Conservation (phyloP, 2,329 filamentous ascomycete species). For the Meredithiella fracta region DNA sequence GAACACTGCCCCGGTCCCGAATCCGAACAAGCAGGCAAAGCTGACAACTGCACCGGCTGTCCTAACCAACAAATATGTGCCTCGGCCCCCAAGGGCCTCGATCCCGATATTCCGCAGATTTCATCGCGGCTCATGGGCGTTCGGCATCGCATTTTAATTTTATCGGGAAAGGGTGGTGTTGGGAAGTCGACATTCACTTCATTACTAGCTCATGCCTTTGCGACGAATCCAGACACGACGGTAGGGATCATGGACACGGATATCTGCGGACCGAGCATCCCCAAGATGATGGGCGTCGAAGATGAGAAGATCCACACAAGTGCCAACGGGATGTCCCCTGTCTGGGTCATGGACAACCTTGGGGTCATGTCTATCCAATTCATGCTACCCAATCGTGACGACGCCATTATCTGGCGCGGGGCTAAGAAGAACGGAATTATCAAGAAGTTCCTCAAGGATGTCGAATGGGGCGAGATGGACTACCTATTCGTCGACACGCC, state of each 20-base stretch:
- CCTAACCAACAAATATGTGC: constrained; percentile 94
- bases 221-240: constrained; percentile 57
- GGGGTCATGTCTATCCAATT: constrained; percentile 97
- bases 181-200: constrained; percentile 91
- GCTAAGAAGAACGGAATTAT: constrained; percentile 98
- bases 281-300: constrained; percentile 98
- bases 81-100: constrained; percentile 82
- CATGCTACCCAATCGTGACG: constrained; percentile 85
- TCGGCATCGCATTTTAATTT: constrained; percentile 78
- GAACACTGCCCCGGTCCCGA: constrained; percentile 92
- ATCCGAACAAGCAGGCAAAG: constrained; percentile 50
- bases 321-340: constrained; percentile 77
- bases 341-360: constrained; percentile 89
- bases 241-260: constrained; percentile 98
- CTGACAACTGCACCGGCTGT: constrained; percentile 82
- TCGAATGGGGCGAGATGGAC: constrained; percentile 92
- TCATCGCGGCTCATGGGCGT: constrained; percentile 66
- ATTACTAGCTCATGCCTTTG: constrained; percentile 77
- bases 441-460: constrained; percentile 94
- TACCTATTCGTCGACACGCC: constrained; percentile 90
- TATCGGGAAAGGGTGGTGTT: constrained; percentile 90
- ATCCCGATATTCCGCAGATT: constrained; percentile 84
- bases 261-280: constrained; percentile 89
- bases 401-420: constrained; percentile 92
- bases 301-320: constrained; percentile 84